Evolutionary conservation across 2,329 filamentous ascomycete species (phyloP).

Genomic region (Penicillium sp.): DNA sequence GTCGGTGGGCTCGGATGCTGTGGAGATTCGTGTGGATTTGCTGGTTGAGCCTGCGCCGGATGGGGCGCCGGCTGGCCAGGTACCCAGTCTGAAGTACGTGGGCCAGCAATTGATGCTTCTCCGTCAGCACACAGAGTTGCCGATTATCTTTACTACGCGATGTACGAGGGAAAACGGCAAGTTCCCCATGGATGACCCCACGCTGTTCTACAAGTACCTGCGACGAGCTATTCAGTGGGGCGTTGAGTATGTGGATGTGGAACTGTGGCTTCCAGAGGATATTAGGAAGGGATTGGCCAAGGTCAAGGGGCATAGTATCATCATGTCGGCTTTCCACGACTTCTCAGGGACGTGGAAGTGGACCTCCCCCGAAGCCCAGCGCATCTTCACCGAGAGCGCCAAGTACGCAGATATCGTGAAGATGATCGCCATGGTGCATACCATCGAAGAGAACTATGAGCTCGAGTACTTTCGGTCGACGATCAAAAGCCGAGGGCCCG

Average conservation of each 20-base stretch:
- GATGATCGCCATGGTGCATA: slow-evolving; percentile 81
- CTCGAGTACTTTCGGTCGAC: slow-evolving; percentile 82
- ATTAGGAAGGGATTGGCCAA: slow-evolving; percentile 67
- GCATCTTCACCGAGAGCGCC: slow-evolving; percentile 67
- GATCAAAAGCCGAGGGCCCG: slow-evolving; percentile 64
- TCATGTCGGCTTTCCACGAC: slow-evolving; percentile 91
- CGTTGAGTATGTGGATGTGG: slow-evolving; percentile 84
- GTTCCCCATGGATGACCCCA: slow-evolving; percentile 78
- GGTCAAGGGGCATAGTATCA: slow-evolving; percentile 71
- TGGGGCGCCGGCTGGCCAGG: slow-evolving; percentile 55
- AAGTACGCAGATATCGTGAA: slow-evolving; percentile 82
- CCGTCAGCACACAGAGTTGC: slow-evolving; percentile 77
- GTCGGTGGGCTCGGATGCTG: slow-evolving; percentile 80
- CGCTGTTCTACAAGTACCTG: slow-evolving; percentile 74
- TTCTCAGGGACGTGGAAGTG: slow-evolving; percentile 82
- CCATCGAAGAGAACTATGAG: slow-evolving; percentile 83
- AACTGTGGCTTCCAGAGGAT: slow-evolving; percentile 77
- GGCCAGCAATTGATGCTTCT: slow-evolving; percentile 82
- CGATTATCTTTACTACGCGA: slow-evolving; percentile 85
- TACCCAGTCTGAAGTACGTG: slow-evolving; percentile 79
- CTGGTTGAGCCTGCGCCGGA: slow-evolving; percentile 67
- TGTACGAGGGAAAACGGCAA: slow-evolving; percentile 78
- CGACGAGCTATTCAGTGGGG: slow-evolving; percentile 83
- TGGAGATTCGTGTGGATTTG: slow-evolving; percentile 80
- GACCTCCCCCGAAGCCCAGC: slow-evolving; percentile 69